Base-by-base conservation (phyloP, 768 basidiomycete genomes). In the Boletus reticuloceps region DNA sequence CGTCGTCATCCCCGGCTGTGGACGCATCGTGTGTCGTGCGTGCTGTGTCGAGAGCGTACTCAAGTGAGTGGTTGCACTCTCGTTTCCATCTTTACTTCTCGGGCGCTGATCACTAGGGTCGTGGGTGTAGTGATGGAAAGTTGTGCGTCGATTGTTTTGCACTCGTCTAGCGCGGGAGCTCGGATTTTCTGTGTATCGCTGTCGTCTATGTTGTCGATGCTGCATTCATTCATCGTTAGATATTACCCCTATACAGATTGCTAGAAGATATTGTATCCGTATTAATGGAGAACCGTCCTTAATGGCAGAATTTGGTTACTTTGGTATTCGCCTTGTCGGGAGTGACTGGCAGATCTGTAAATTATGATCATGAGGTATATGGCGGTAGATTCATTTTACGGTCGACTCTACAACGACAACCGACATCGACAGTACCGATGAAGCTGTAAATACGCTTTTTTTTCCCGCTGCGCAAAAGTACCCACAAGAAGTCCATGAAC, bases 1-100 rank as follows among this genome's bases (percentile, higher is more conserved):
- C 4, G 46, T 54, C 12, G 44, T 69, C 40, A 32, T 71, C 27
- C 55, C 66, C 1, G 74, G 74, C 13, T 75, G 74, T 51, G 75
- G 72, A 49, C 69, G 72, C 27, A 54, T 61, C 44, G 63, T 75
- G 27, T 75, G 74, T 49, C 62, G 67, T 17, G 61, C 62, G 32
- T 75, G 74, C 37, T 74, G 72, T 25, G 52, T 74, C 36, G 74
- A 75, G 60, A 74, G 67, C 48, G 60, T 68, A 3, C 54, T 57
- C 47, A 72, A 73, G 74, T 76, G 51, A 61, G 74, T 63, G 11
- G 8, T 27, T n/a, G 16, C 19, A 1, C 1, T 39, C 14, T 27
- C 22, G 6, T 47, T 45, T 27, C 5, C 5, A 6, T 16, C 37
- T 29, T 27, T 8, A 9, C 13, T 51, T 47, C 43, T 39, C 20